Percentiles rank a stretch among this genome's conserved stretches.
These are phyloP conservation scores for Chlamydomonas schloesseri DNA, from an alignment of 139 green algal genomes.

Conservation along the genomic window DNA sequence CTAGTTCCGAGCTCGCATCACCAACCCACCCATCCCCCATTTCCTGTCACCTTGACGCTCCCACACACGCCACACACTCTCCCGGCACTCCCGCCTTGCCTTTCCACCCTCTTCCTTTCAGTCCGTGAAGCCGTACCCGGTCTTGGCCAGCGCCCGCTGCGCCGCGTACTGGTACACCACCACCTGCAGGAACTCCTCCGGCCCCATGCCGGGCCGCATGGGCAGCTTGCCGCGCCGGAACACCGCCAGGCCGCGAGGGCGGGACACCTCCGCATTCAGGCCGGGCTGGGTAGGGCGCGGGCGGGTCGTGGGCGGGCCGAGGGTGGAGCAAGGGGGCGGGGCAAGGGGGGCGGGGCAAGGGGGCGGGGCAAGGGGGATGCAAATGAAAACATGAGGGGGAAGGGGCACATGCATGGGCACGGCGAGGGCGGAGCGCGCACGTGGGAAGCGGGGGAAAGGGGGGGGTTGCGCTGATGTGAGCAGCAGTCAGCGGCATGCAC, in stretches of 20 bases:
- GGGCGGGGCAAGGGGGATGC: no score
- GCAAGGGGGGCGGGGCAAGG: no score
- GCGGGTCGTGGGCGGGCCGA: no score
- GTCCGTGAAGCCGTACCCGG: slow-evolving; percentile 65
- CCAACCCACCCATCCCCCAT: no score
- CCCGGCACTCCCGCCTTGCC: no score
- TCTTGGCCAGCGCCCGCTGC: slow-evolving; percentile 56
- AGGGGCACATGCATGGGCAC: no score
- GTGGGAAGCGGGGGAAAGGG: not conserved
- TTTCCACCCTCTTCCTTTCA: not conserved
- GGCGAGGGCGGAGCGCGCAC: not conserved
- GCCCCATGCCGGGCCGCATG: slow-evolving; percentile 61
- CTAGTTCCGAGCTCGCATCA: no score
- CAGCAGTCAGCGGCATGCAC: no score
- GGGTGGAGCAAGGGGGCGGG: no score
- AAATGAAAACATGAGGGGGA: no score
- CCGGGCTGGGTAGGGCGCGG: not conserved
- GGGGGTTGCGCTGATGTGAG: not conserved
- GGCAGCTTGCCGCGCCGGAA: slow-evolving; percentile 68
- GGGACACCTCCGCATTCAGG: slow-evolving; percentile 33
- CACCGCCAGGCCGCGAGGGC: slow-evolving; percentile 60
- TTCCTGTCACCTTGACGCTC: no score
- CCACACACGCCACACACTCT: no score
- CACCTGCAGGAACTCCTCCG: slow-evolving; percentile 65
- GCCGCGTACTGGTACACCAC: slow-evolving; percentile 66